Percentiles rank a stretch among this genome's conserved stretches.
These are phyloP conservation scores for Pseudogymnoascus sp. DNA, from an alignment of 2,329 filamentous ascomycete species.

Conservation along the genomic window DNA sequence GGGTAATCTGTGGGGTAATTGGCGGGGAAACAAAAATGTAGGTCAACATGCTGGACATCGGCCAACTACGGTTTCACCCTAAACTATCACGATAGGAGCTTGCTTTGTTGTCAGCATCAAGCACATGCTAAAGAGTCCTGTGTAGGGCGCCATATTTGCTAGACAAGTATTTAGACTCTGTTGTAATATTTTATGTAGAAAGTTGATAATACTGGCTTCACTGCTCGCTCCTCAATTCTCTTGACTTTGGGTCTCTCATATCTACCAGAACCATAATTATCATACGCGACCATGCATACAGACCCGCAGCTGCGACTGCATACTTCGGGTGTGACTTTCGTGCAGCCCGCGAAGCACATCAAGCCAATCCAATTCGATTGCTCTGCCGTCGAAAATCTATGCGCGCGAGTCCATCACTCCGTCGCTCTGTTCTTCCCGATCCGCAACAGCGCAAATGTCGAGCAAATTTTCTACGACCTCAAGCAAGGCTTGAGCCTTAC, in stretches of 20 bases:
- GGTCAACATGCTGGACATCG: too few relatives aligned
- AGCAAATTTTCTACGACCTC: conserved; percentile 2
- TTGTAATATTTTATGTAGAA: background rate
- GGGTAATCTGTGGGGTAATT: too few relatives aligned
- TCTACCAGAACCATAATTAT: conserved; percentile 3
- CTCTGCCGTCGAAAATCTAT: conserved; percentile 7
- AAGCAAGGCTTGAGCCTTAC: conserved; percentile 2
- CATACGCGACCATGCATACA: background rate
- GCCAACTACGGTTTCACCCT: background rate
- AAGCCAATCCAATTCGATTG: background rate
- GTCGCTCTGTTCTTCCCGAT: background rate
- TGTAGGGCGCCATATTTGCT: background rate
- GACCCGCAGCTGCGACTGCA: background rate
- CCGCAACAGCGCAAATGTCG: background rate
- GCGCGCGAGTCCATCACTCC: conserved; percentile 7
- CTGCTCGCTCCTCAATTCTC: background rate
- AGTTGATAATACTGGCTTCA: background rate
- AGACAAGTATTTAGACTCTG: background rate
- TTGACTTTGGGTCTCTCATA: background rate
- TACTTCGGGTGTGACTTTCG: background rate
- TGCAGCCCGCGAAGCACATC: background rate
- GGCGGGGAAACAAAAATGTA: too few relatives aligned
- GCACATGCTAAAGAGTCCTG: background rate
- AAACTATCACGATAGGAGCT: background rate
- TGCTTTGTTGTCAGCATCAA: background rate